Conservation (phyloP, 306 rosid genomes). For the Crotalaria pallida region DNA sequence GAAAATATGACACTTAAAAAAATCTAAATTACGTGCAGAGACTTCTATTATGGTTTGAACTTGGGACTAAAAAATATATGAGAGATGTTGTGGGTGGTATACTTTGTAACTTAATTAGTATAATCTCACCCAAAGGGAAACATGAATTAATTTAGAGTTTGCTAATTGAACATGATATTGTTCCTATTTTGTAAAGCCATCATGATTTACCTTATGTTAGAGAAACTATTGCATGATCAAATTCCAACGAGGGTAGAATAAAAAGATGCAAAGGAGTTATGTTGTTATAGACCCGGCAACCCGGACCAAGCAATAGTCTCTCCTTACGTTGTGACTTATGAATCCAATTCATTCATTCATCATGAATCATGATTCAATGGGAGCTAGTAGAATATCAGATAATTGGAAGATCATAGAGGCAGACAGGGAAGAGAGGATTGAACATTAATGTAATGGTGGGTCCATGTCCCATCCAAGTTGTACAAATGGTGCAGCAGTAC, state of each 20-base stretch:
- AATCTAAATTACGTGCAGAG: not conserved
- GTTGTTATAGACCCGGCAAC: too few relatives aligned
- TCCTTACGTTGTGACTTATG: not conserved
- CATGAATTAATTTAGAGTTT: slow-evolving; percentile 1
- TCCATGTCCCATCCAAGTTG: slow-evolving; percentile 27
- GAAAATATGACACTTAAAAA: not conserved
- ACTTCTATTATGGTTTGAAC: not conserved
- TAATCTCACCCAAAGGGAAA: not conserved
- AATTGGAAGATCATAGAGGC: not conserved
- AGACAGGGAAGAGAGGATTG: not conserved
- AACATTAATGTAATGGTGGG: slow-evolving; percentile 27
- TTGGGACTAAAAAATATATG: not conserved
- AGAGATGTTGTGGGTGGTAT: not conserved
- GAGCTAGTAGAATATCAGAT: slow-evolving; percentile 4
- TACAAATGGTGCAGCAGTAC: not conserved
- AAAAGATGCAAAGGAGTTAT: too few relatives aligned
- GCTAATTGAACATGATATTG: slow-evolving; percentile 8
- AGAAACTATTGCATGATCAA: too few relatives aligned
- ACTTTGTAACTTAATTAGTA: not conserved
- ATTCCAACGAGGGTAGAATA: too few relatives aligned
- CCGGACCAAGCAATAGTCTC: too few relatives aligned
- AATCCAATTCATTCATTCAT: slow-evolving; percentile 9
- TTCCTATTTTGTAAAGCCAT: too few relatives aligned
- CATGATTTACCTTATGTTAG: too few relatives aligned
- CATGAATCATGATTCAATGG: slow-evolving; percentile 7